Evolutionary conservation across 257 asterid genomes (phyloP).

Genomic region (Cinchona pubescens): DNA sequence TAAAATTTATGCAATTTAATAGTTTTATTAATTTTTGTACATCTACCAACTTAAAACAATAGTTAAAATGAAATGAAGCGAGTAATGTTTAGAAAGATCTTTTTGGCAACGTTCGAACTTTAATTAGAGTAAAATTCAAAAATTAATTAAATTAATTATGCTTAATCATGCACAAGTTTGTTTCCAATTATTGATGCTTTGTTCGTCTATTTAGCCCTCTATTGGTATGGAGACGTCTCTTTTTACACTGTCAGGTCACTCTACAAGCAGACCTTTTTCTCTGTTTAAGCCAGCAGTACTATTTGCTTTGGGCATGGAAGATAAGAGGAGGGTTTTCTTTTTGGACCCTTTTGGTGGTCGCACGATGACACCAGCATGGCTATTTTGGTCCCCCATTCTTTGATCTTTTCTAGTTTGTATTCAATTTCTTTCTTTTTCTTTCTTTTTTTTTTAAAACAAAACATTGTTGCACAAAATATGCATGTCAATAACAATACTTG

Average conservation of each 20-base stretch:
- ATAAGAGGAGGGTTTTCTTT: background rate
- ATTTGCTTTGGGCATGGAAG: conserved; percentile 9
- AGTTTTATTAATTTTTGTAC: too few species aligned
- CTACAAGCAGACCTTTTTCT: conserved; percentile 17
- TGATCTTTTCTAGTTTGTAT: conserved; percentile 18
- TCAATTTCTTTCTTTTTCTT: background rate
- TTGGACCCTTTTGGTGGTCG: conserved; percentile 56
- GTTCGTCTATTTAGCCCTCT: conserved; percentile 10
- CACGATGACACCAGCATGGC: conserved; percentile 93
- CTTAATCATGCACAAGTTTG: background rate
- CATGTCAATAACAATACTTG: background rate
- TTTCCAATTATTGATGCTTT: conserved; percentile 15
- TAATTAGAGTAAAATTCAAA: background rate
- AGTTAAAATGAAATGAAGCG: too few species aligned
- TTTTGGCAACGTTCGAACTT: background rate
- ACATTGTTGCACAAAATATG: background rate
- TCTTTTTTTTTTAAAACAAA: too few species aligned
- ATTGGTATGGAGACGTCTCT: conserved; percentile 12
- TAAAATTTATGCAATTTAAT: too few species aligned
- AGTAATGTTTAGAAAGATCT: background rate
- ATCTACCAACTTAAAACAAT: too few species aligned
- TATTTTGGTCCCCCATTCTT: conserved; percentile 51
- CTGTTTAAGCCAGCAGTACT: conserved; percentile 7
- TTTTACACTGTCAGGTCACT: conserved; percentile 31
- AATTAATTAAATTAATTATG: background rate